Evolutionary conservation across 2,329 filamentous ascomycete genomes (phyloP).

Genomic region (Fusarium anguioides): DNA sequence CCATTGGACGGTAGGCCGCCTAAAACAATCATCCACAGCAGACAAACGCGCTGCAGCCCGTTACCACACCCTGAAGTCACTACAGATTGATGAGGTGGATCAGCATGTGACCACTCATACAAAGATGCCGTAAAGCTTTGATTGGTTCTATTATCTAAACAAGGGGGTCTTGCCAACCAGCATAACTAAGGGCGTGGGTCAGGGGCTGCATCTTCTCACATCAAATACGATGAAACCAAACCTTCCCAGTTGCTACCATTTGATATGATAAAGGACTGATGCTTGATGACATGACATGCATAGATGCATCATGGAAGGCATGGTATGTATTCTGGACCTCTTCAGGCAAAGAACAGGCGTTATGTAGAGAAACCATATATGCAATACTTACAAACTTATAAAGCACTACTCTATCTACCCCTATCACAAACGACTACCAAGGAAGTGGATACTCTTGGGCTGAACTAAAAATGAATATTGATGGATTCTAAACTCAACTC

Average conservation of each 20-base stretch:
- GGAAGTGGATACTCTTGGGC: not conserved
- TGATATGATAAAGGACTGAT: not conserved
- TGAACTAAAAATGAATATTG: constrained; percentile 4
- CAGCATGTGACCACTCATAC: constrained; percentile 2
- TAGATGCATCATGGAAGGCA: not conserved
- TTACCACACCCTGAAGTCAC: constrained; percentile 19
- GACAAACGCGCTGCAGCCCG: constrained; percentile 17
- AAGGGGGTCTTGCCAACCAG: constrained; percentile 18
- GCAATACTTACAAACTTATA: too few relatives aligned
- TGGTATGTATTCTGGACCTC: not conserved
- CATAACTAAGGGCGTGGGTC: constrained; percentile 8
- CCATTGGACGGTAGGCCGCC: not conserved
- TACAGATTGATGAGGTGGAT: constrained; percentile 28
- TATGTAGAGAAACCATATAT: too few relatives aligned
- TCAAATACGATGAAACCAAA: constrained; percentile 31
- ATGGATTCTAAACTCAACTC: not conserved
- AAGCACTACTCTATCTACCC: not conserved
- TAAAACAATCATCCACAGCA: constrained; percentile 16
- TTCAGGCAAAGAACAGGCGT: not conserved
- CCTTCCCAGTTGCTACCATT: constrained; percentile 4
- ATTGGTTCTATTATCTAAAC: constrained; percentile 23
- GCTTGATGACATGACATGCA: not conserved
- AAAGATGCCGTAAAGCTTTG: not conserved
- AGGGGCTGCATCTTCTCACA: constrained; percentile 24
- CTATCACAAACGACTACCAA: not conserved